Conservation (phyloP, 441 rosid species). For the Hura crepitans region DNA sequence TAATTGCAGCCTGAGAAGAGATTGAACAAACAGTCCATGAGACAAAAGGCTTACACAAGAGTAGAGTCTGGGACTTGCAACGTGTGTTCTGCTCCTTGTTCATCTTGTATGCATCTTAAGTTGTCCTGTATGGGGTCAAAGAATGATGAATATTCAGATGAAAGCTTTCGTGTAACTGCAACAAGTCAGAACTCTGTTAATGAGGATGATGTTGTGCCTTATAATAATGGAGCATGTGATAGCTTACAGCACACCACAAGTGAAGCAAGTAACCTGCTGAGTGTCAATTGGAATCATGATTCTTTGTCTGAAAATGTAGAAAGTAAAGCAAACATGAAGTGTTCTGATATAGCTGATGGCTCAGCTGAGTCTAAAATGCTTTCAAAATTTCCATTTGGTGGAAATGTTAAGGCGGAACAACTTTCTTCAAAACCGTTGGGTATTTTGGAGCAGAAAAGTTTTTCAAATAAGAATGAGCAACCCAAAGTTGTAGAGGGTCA, state of each 20-base stretch:
- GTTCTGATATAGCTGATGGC: conserved; percentile 39
- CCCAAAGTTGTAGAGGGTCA: conserved; percentile 47
- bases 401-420: conserved; percentile 30
- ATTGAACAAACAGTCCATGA: conserved; percentile 45
- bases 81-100: conserved; percentile 78
- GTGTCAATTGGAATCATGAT: conserved; percentile 52
- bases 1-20: conserved; percentile 38
- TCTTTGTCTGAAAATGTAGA: conserved; percentile 54
- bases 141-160: conserved; percentile 58
- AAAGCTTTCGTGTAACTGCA: conserved; percentile 44
- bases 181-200: conserved; percentile 57
- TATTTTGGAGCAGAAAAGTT: conserved; percentile 29
- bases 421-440: conserved; percentile 32
- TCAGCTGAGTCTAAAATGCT: conserved; percentile 37
- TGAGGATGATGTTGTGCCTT: conserved; percentile 39
- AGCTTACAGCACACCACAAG: conserved; percentile 41
- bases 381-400: conserved; percentile 32
- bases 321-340: conserved; percentile 47
- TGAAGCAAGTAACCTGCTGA: conserved; percentile 59
- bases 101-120: conserved; percentile 78
- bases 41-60: conserved; percentile 40
- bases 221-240: conserved; percentile 29
- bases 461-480: conserved; percentile 35
- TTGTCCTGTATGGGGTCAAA: conserved; percentile 50
- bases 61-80: conserved; percentile 80